These are phyloP conservation scores for Leishmania braziliensis DNA, from an alignment of 208 protist genomes.

Conservation along the genomic window DNA sequence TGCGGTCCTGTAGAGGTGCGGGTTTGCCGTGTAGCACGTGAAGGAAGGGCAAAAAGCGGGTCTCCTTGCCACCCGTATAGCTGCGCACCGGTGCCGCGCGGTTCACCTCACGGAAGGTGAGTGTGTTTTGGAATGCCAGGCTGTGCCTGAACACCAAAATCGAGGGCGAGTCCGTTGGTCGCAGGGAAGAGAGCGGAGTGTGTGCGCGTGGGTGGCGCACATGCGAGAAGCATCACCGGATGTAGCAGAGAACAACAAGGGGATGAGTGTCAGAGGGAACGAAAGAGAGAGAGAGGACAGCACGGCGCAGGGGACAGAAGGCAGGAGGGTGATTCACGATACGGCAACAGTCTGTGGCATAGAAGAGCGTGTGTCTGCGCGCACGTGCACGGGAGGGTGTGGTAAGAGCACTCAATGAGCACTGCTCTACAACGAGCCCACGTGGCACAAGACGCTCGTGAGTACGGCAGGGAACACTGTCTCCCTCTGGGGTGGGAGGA, in stretches of 20 bases:
- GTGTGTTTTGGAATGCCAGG: conserved; percentile 41
- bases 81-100: conserved; percentile 21
- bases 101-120: conserved; percentile 41
- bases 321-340: not conserved
- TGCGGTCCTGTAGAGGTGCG: conserved; percentile 18
- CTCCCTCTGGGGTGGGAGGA: not conserved
- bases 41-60: conserved; percentile 43
- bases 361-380: not conserved
- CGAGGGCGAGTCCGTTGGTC: not conserved
- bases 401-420: not conserved
- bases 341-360: not conserved
- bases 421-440: not conserved
- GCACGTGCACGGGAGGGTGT: not conserved
- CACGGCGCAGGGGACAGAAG: not conserved
- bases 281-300: not conserved
- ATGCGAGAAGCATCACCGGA: not conserved
- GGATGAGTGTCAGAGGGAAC: not conserved
- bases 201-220: not conserved
- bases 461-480: not conserved
- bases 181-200: not conserved
- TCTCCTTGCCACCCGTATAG: conserved; percentile 47
- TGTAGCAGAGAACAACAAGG: not conserved
- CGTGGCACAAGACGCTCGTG: not conserved
- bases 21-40: conserved; percentile 19
- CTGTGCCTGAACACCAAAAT: conserved; percentile 42